Evolutionary conservation across 305 asterid species (phyloP).

Genomic region (Caryopteris hybrid): DNA sequence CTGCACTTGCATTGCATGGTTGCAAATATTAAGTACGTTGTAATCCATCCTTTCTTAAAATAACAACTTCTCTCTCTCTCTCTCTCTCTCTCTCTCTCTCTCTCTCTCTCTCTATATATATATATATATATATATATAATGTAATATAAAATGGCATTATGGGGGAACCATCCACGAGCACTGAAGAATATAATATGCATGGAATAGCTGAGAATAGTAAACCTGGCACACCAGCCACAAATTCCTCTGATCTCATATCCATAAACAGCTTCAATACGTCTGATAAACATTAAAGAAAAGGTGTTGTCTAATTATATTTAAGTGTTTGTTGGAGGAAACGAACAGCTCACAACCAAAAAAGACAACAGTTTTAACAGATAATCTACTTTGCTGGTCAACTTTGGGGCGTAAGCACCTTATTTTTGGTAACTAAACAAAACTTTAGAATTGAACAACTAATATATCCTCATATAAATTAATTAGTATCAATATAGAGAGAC

Average conservation of each 20-base stretch:
- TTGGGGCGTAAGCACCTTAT: conserved; percentile 19
- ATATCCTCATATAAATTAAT: background rate
- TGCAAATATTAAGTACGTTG: conserved; percentile 13
- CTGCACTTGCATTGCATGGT: conserved; percentile 25
- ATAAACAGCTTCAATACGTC: background rate
- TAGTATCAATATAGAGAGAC: background rate
- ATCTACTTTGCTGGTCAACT: conserved; percentile 31
- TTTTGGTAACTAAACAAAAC: conserved; percentile 18
- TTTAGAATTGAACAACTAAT: background rate
- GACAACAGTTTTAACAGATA: conserved; percentile 20
- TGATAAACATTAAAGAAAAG: background rate
- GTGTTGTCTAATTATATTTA: conserved; percentile 3
- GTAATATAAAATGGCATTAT: conserved; percentile 1
- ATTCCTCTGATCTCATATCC: conserved; percentile 18
- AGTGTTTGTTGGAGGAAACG: conserved; percentile 34
- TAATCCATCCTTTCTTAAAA: background rate
- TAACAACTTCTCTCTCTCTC: too few species aligned
- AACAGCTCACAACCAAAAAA: conserved; percentile 23
- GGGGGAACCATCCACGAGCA: conserved; percentile 6
- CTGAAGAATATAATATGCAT: background rate
- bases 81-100: too few species aligned
- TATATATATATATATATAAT: too few species aligned
- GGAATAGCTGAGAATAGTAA: conserved; percentile 27
- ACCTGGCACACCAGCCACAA: conserved; percentile 21
- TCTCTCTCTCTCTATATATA: too few species aligned